Evolutionary conservation across 257 asterid species (phyloP).

Genomic region (Solanum commersonii): DNA sequence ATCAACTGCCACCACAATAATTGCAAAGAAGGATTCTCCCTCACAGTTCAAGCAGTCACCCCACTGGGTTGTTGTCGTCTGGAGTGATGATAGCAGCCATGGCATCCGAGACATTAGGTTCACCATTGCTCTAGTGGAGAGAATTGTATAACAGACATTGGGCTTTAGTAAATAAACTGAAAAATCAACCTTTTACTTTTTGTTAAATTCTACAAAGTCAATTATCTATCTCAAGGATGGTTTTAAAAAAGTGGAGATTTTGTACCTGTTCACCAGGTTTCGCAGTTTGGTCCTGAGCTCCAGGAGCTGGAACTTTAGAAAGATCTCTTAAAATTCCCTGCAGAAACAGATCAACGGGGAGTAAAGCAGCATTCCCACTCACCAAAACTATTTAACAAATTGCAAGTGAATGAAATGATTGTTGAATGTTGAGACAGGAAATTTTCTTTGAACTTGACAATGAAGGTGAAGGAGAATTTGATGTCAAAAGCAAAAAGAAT

Average conservation of each 20-base stretch:
- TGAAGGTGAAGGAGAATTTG: neutral
- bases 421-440: neutral
- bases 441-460: neutral
- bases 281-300: constrained; percentile 36
- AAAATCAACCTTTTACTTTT: neutral
- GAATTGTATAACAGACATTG: neutral
- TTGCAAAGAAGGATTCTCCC: neutral
- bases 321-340: constrained; percentile 92
- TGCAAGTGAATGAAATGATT: neutral
- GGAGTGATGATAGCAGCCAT: constrained; percentile 28
- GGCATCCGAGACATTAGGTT: constrained; percentile 29
- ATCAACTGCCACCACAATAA: neutral
- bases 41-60: constrained; percentile 14
- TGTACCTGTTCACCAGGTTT: constrained; percentile 45
- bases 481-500: neutral
- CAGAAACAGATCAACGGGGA: neutral
- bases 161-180: neutral
- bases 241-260: neutral
- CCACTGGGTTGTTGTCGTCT: constrained; percentile 28
- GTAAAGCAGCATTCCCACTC: neutral
- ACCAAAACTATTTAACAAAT: neutral
- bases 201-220: neutral
- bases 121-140: constrained; percentile 41
- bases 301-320: constrained; percentile 50
- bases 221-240: neutral